Conservation (phyloP, 1,284 basidiomycete genomes). For the Austropuccinia psidii region DNA sequence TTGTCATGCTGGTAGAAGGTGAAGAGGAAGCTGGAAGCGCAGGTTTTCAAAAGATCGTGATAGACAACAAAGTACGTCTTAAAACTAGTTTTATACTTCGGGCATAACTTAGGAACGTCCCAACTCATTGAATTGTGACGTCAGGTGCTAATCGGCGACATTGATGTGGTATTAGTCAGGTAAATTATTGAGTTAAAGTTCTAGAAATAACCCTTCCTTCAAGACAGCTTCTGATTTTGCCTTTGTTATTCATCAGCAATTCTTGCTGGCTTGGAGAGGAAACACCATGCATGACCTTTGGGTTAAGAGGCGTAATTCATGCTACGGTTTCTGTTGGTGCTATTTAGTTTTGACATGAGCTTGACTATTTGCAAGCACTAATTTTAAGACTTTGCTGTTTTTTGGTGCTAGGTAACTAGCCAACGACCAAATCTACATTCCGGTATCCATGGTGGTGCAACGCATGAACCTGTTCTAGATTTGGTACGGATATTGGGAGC, state of each 20-base stretch:
- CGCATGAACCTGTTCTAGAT: slow-evolving; percentile 82
- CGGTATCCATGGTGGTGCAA: slow-evolving; percentile 83
- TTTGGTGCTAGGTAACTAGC: slow-evolving; percentile 40
- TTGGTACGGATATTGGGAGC: slow-evolving; percentile 72
- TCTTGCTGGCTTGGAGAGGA: slow-evolving; percentile 95
- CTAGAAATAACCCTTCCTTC: too few species aligned
- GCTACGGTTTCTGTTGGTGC: slow-evolving; percentile 60
- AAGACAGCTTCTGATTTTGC: background rate
- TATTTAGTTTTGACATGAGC: slow-evolving; percentile 37
- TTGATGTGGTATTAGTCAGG: slow-evolving; percentile 71
- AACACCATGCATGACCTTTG: slow-evolving; percentile 91
- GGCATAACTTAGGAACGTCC: background rate
- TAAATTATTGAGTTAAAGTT: background rate
- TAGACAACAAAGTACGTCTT: slow-evolving; percentile 60
- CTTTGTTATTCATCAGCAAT: slow-evolving; percentile 53
- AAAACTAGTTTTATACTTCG: background rate
- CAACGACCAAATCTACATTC: slow-evolving; percentile 69
- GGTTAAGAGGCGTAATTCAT: slow-evolving; percentile 83
- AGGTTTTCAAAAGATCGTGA: slow-evolving; percentile 71
- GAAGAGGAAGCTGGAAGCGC: slow-evolving; percentile 88
- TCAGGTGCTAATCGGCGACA: slow-evolving; percentile 66
- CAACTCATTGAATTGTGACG: background rate
- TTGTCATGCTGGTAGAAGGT: slow-evolving; percentile 87
- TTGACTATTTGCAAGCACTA: slow-evolving; percentile 38
- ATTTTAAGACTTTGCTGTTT: background rate